These are phyloP conservation scores for Fagopyrum homotropicum DNA, from an alignment of 148 eudicot genomes.

Conservation along the genomic window DNA sequence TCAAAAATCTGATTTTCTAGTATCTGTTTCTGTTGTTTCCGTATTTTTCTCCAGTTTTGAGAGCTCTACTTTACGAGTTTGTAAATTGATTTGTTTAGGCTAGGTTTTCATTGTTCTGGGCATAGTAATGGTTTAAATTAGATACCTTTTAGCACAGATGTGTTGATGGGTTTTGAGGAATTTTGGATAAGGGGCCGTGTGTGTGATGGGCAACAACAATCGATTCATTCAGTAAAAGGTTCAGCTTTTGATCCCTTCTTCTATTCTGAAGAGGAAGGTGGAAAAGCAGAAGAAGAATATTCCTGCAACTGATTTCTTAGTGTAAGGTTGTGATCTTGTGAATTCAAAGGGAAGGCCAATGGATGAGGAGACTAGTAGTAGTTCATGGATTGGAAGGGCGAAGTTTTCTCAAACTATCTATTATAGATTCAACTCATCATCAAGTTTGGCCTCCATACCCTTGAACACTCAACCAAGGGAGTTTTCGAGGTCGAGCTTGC, in stretches of 20 bases:
- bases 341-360: slow-evolving; percentile 28
- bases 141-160: neutral
- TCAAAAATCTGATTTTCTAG: neutral
- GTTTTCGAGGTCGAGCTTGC: slow-evolving; percentile 28
- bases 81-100: neutral
- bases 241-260: slow-evolving; percentile 7
- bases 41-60: neutral
- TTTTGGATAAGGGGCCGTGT: slow-evolving; percentile 20
- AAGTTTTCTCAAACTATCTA: slow-evolving; percentile 81
- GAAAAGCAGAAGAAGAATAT: neutral
- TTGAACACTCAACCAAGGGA: slow-evolving; percentile 24
- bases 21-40: neutral
- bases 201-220: slow-evolving; percentile 13
- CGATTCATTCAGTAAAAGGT: slow-evolving; percentile 13
- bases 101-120: neutral
- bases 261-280: neutral
- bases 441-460: slow-evolving; percentile 42
- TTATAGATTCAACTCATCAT: slow-evolving; percentile 58
- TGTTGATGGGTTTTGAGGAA: slow-evolving; percentile 32
- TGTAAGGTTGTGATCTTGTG: slow-evolving; percentile 15
- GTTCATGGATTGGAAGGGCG: slow-evolving; percentile 84
- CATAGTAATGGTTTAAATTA: neutral
- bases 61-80: neutral
- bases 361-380: slow-evolving; percentile 50
- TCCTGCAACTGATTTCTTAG: neutral